Evolutionary conservation across 495 filamentous ascomycete species (phyloP).

Genomic region (Daldinia grandis): DNA sequence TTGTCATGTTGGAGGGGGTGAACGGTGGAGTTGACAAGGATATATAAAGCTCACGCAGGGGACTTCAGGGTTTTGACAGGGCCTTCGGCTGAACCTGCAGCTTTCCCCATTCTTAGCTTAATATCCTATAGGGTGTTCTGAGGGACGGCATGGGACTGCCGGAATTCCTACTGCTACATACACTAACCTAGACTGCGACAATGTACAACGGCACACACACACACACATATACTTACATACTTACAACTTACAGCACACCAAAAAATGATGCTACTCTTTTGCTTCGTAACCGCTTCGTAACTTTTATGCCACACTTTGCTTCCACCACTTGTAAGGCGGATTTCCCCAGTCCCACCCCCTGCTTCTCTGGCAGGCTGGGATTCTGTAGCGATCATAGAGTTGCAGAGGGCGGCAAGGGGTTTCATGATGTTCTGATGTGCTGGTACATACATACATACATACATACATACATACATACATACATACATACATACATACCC

Average conservation of each 20-base stretch:
- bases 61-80: slow-evolving; percentile 41
- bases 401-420: slow-evolving; percentile 25
- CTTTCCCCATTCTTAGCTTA: slow-evolving; percentile 42
- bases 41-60: slow-evolving; percentile 37
- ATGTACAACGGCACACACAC: slow-evolving; percentile 15
- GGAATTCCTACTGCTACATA: slow-evolving; percentile 41
- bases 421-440: slow-evolving; percentile 25
- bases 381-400: slow-evolving; percentile 29
- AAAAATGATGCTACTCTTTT: slow-evolving; percentile 31
- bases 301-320: slow-evolving; percentile 10
- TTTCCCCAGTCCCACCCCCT: slow-evolving; percentile 13
- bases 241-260: slow-evolving; percentile 19
- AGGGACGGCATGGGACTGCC: slow-evolving; percentile 40
- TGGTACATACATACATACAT: too few species aligned
- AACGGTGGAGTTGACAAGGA: slow-evolving; percentile 32
- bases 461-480: too few species aligned
- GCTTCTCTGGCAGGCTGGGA: slow-evolving; percentile 8
- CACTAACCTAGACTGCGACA: slow-evolving; percentile 31
- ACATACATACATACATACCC: too few species aligned
- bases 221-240: not conserved
- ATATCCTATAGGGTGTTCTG: slow-evolving; percentile 39
- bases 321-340: slow-evolving; percentile 5
- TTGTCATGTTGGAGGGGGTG: slow-evolving; percentile 41
- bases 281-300: slow-evolving; percentile 14
- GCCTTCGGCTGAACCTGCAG: slow-evolving; percentile 41